Evolutionary conservation across 2,329 filamentous ascomycete genomes (phyloP).

Genomic region (Pseudogymnoascus sp.): DNA sequence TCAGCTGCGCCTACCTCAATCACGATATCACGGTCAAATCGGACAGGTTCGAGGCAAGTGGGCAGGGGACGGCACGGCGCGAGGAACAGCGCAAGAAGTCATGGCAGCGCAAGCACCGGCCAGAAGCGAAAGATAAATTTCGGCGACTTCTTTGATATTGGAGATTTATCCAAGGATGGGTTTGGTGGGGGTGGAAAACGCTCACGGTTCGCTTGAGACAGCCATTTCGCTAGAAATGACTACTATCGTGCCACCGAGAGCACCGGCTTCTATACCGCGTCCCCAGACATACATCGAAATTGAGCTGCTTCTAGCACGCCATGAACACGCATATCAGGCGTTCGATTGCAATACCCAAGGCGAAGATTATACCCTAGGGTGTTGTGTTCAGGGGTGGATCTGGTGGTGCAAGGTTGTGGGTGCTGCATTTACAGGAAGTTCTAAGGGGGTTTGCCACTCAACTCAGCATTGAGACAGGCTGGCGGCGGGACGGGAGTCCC

Average conservation of each 20-base stretch:
- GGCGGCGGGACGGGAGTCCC: not conserved
- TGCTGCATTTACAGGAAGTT: not conserved
- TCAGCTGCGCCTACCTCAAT: constrained; percentile 21
- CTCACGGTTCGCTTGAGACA: constrained; percentile 26
- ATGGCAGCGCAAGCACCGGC: constrained; percentile 33
- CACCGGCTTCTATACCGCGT: not conserved
- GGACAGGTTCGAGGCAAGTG: constrained; percentile 23
- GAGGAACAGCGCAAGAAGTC: constrained; percentile 13
- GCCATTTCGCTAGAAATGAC: not conserved
- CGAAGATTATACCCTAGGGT: not conserved
- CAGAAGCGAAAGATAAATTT: constrained; percentile 67
- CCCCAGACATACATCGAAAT: not conserved
- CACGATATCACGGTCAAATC: constrained; percentile 22
- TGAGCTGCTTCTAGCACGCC: not conserved
- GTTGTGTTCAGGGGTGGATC: not conserved
- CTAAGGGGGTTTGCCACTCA: not conserved
- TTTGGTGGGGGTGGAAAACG: constrained; percentile 29
- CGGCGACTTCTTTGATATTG: constrained; percentile 67
- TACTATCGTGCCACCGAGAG: not conserved
- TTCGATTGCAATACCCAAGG: not conserved
- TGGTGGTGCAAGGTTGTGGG: not conserved
- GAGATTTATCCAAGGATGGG: constrained; percentile 56
- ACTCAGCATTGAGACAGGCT: not conserved
- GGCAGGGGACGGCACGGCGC: constrained; percentile 21
- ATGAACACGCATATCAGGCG: not conserved